These are phyloP conservation scores for Gossypium arboreum DNA, from an alignment of 345 rosid genomes.

Conservation along the genomic window DNA sequence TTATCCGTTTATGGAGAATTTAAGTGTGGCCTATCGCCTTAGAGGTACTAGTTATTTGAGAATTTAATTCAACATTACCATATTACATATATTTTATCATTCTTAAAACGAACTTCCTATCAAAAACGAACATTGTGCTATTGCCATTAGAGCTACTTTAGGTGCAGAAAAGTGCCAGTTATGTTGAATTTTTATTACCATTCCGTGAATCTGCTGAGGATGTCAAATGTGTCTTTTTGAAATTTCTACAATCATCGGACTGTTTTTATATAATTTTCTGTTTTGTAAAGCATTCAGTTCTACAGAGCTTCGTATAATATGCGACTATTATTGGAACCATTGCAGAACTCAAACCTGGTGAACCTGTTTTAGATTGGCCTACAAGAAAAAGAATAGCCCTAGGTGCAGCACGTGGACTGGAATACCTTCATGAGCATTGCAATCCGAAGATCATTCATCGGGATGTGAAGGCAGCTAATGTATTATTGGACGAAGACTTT, in stretches of 20 bases:
- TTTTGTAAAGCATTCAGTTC: neutral
- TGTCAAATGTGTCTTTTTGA: too few relatives aligned
- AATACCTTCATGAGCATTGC: slow-evolving; percentile 95
- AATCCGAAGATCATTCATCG: slow-evolving; percentile 96
- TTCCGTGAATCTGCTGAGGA: too few relatives aligned
- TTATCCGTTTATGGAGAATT: slow-evolving; percentile 91
- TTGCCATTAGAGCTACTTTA: too few relatives aligned
- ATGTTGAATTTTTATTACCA: too few relatives aligned
- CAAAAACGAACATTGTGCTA: too few relatives aligned
- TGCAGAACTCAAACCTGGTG: slow-evolving; percentile 82
- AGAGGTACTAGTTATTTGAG: slow-evolving; percentile 50
- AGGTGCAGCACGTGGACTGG: slow-evolving; percentile 95
- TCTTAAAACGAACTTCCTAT: too few relatives aligned
- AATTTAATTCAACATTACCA: neutral
- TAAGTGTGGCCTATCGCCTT: slow-evolving; percentile 82
- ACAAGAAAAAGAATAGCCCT: slow-evolving; percentile 78
- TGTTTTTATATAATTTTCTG: too few relatives aligned
- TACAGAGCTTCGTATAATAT: neutral
- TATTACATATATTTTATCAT: neutral
- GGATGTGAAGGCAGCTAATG: slow-evolving; percentile 95
- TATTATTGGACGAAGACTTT: slow-evolving; percentile 82
- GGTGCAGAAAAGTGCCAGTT: too few relatives aligned
- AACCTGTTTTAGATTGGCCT: slow-evolving; percentile 75
- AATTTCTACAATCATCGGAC: too few relatives aligned
- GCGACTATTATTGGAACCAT: slow-evolving; percentile 11